phyloP scores from a whole-genome alignment of 2,329 filamentous ascomycete genomes.

The Epicoccum nigrum region DNA sequence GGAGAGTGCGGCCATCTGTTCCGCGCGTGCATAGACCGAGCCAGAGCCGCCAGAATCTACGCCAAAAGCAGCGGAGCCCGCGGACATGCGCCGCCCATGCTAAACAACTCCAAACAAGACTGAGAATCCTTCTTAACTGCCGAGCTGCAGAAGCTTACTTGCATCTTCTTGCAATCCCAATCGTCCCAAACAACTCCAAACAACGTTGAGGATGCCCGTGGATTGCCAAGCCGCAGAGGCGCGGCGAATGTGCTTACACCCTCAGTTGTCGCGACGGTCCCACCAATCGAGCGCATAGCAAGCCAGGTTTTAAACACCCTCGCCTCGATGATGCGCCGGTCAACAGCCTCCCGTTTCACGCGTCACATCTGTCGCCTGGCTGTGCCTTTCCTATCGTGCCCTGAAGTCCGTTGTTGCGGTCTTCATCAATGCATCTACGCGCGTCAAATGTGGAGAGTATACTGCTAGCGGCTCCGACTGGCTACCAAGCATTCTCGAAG shows the following conservation, averaged over 20 bases:
- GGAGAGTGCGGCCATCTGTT: conserved; percentile 21
- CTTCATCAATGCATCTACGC: neutral
- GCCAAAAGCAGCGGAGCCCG: conserved; percentile 15
- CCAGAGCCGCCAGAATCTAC: conserved; percentile 13
- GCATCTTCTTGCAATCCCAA: neutral
- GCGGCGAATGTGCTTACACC: neutral
- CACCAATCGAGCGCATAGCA: neutral
- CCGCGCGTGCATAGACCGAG: conserved; percentile 30
- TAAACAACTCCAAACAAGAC: conserved; percentile 6
- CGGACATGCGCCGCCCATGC: conserved; percentile 13
- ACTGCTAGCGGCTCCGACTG: no score
- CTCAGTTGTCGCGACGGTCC: neutral
- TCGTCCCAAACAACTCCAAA: conserved; percentile 1
- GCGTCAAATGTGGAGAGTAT: no score
- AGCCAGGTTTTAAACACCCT: neutral
- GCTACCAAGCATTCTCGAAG: no score
- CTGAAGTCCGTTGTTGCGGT: neutral
- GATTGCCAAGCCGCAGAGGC: conserved; percentile 1
- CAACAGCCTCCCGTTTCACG: conserved; percentile 5
- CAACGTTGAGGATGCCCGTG: conserved; percentile 1
- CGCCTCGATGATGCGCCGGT: neutral
- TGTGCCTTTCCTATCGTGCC: neutral
- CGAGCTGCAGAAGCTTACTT: neutral
- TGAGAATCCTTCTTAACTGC: conserved; percentile 7
- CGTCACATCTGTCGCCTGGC: conserved; percentile 1